phyloP scores from a whole-genome alignment of 225 moss, liverwort and hornwort genomes.

The Physcomitrium patens region DNA sequence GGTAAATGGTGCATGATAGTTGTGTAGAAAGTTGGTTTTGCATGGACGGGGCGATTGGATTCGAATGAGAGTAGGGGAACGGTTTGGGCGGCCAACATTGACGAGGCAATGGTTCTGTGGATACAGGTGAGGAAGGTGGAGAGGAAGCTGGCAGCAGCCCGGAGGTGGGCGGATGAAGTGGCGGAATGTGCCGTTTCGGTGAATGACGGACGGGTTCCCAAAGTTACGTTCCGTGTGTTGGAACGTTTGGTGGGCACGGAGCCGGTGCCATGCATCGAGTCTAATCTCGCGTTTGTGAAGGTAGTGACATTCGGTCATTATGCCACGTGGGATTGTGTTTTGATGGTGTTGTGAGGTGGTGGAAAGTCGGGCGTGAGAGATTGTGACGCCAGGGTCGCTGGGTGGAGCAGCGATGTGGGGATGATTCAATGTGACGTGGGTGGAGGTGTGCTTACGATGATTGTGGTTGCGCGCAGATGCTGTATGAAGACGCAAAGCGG shows the following conservation, averaged over 20 bases:
- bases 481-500: constrained; percentile 58
- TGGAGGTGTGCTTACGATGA: neutral
- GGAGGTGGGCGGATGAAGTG: constrained; percentile 89
- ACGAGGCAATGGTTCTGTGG: constrained; percentile 17
- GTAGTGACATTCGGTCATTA: constrained; percentile 29
- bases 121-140: constrained; percentile 76
- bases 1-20: too few species aligned
- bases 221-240: constrained; percentile 55
- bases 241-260: constrained; percentile 66
- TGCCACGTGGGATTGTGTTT: neutral
- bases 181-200: constrained; percentile 59
- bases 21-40: neutral
- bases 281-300: constrained; percentile 68
- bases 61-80: neutral
- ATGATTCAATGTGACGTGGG: neutral
- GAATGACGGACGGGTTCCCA: constrained; percentile 53
- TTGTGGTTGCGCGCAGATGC: constrained; percentile 45
- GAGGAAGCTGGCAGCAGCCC: constrained; percentile 64
- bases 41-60: neutral
- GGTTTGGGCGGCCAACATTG: neutral
- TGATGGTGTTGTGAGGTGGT: neutral
- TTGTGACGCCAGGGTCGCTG: too few species aligned
- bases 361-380: too few species aligned
- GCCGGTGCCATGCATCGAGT: constrained; percentile 79
- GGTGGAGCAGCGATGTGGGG: neutral